Evolutionary conservation across 2,329 filamentous ascomycete genomes (phyloP), one percentile per base, ranked within the genome.

Genomic region (Colletotrichum tamarilloi): DNA sequence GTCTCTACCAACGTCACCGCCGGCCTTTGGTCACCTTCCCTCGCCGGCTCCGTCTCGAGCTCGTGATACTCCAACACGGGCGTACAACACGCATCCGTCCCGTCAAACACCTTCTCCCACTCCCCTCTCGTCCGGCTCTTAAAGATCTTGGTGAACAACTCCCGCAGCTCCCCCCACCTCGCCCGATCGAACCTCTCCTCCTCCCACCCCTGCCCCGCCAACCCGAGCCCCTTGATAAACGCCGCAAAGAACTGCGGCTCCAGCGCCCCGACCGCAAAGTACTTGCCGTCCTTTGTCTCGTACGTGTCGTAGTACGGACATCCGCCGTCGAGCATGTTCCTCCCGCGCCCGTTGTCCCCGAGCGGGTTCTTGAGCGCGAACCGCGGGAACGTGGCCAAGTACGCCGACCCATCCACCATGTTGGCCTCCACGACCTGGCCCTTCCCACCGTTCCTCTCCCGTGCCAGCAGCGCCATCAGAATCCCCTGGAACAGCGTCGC

Each of bases 341-440:
- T 87, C 0, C 96, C 96, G 62, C 95, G 86, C 30, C 90, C 87
- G 4, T 82, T 81, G 76, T 85, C 81, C 86, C 94, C 95, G 52
- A 91, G 80, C 1, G 89, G 87, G 7, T 86, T 91, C 79, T 92
- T 92, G 74, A 87, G 86, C 32, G 87, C 86, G 74, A 97, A 85
- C 42, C 96, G 87, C 64, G 94, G 92, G 84, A 96, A 96, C 0
- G 92, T 93, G 1, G 92, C 92, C 30, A 98, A 84, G 81, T 96
- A 96, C 46, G 91, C 90, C 26, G 89, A 90, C 9, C 96, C 96
- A 84, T 98, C 96, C 14, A 98, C 96, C 96, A 98, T 98, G 82
- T 97, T 98, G 19, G 94, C 94, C 84, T 98, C 95, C 9, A 98
- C 95, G 14, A 98, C 92, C 83, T 98, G 96, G 0, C 96, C 96